Conservation (phyloP, 768 basidiomycete genomes). For the Naganishia vishniacii region DNA sequence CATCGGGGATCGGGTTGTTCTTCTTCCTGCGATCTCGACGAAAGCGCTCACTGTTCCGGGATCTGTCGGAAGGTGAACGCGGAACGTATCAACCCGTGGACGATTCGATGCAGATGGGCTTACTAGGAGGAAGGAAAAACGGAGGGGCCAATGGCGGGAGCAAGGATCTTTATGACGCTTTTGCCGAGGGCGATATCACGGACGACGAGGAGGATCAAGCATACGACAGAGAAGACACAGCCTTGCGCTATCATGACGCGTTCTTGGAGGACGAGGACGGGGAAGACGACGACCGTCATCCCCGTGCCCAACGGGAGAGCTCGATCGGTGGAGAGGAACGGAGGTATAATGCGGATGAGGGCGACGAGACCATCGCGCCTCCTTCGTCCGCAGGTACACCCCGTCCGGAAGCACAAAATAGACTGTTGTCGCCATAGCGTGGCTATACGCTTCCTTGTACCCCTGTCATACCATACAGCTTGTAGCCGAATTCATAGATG, state of each 20-base stretch:
- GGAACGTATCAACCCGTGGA: conserved; percentile 44
- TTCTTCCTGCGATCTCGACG: conserved; percentile 66
- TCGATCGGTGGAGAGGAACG: not conserved
- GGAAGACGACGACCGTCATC: conserved; percentile 4
- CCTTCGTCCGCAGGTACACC: conserved; percentile 1
- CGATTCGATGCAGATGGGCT: conserved; percentile 72
- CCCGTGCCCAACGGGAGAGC: too few relatives aligned
- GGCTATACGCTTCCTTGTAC: not conserved
- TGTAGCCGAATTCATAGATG: not conserved
- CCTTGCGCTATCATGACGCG: conserved; percentile 68
- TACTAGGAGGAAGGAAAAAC: conserved; percentile 52
- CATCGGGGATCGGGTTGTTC: conserved; percentile 63
- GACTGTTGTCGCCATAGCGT: conserved; percentile 2
- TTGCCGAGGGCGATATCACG: conserved; percentile 77
- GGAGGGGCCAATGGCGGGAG: conserved; percentile 49
- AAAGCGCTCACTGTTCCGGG: conserved; percentile 46
- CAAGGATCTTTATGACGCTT: conserved; percentile 92
- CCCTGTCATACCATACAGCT: conserved; percentile 1
- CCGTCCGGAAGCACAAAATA: conserved; percentile 1
- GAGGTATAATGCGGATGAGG: not conserved
- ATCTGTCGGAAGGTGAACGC: conserved; percentile 34
- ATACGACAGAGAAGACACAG: conserved; percentile 64
- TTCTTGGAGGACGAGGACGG: conserved; percentile 77
- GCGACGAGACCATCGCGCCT: not conserved
- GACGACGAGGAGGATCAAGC: conserved; percentile 52